phyloP scores from a whole-genome alignment of 2,329 filamentous ascomycete genomes.

The Lachnellula occidentalis region DNA sequence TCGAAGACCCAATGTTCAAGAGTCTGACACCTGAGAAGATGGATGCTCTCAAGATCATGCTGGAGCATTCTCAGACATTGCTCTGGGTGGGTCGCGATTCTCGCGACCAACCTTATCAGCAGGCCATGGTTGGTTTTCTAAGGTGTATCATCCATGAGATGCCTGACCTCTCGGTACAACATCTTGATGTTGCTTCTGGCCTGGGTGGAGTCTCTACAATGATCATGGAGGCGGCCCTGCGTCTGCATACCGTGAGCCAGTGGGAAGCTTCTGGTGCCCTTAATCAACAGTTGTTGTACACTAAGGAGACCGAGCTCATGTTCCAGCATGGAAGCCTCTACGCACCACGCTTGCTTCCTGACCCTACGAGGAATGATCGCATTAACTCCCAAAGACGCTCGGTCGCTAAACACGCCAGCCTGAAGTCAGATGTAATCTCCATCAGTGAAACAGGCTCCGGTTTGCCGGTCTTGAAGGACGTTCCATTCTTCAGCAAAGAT shows the following conservation, averaged over 20 bases:
- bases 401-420: slow-evolving; percentile 2
- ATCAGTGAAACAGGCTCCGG: background rate
- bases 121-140: slow-evolving; percentile 12
- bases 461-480: slow-evolving; percentile 2
- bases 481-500: slow-evolving; percentile 4
- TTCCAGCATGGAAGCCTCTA: slow-evolving; percentile 7
- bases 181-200: slow-evolving; percentile 12
- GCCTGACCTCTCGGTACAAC: slow-evolving; percentile 11
- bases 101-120: slow-evolving; percentile 13
- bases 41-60: slow-evolving; percentile 19
- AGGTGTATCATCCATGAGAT: slow-evolving; percentile 9
- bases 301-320: slow-evolving; percentile 16
- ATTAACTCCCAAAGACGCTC: slow-evolving; percentile 9
- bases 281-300: slow-evolving; percentile 7
- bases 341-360: slow-evolving; percentile 9
- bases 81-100: slow-evolving; percentile 17
- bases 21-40: slow-evolving; percentile 20
- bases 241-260: slow-evolving; percentile 1
- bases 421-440: slow-evolving; percentile 6
- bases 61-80: slow-evolving; percentile 4
- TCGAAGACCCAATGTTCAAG: slow-evolving; percentile 29
- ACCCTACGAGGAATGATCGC: slow-evolving; percentile 4
- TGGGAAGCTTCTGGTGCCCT: background rate
- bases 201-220: background rate
- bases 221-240: slow-evolving; percentile 13